Percentiles rank a stretch among this genome's conserved stretches.
Evolutionary conservation across 352 stramenopile species (phyloP).

Genomic region (Globisporangium nagaii): DNA sequence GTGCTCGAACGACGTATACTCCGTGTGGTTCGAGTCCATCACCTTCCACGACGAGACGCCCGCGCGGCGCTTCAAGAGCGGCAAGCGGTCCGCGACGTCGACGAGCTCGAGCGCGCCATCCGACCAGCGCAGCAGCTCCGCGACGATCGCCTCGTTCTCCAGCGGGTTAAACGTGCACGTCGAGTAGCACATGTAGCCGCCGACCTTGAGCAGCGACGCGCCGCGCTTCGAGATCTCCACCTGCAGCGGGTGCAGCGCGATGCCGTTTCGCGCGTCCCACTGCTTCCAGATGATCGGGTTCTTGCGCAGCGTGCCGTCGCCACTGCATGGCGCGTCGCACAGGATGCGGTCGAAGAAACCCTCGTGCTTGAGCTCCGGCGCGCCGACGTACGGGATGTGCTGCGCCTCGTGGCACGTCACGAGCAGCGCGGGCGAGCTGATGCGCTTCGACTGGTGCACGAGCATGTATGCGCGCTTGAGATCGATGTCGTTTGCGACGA

Average conservation of each 20-base stretch:
- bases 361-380: conserved; percentile 41
- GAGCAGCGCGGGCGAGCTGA: conserved; percentile 91
- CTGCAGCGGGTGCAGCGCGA: conserved; percentile 94
- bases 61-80: conserved; percentile 77
- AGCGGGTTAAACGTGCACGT: conserved; percentile 99
- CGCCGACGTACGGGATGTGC: conserved; percentile 91
- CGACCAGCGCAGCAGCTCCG: conserved; percentile 90
- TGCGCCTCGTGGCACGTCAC: conserved; percentile 96
- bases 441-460: conserved; percentile 94
- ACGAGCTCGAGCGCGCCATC: conserved; percentile 90
- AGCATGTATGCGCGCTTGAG: conserved; percentile 98
- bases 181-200: conserved; percentile 94
- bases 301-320: conserved; percentile 98
- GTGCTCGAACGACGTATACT: conserved; percentile 75
- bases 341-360: conserved; percentile 98
- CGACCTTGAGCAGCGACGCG: conserved; percentile 88
- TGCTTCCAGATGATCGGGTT: conserved; percentile 94
- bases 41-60: conserved; percentile 94
- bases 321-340: conserved; percentile 97
- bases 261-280: conserved; percentile 90
- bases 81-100: conserved; percentile 76
- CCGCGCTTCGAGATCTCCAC: conserved; percentile 93
- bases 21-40: conserved; percentile 76
- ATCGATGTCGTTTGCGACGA: conserved; percentile 97
- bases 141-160: conserved; percentile 99